Evolutionary conservation across 176 grass and related monocot species (phyloP).

Genomic region (Panicum miliaceum): DNA sequence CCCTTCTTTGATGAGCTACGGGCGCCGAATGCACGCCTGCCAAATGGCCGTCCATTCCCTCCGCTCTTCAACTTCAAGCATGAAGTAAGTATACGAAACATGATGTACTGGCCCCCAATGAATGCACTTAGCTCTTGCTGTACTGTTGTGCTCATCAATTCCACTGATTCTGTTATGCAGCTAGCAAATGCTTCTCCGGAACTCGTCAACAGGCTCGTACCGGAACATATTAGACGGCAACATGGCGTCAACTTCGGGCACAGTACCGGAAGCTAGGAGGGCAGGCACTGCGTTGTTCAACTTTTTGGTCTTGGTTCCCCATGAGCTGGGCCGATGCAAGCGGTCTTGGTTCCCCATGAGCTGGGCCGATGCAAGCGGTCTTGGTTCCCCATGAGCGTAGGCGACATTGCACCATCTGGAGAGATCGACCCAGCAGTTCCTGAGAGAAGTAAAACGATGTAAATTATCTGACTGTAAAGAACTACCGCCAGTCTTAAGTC

Average conservation of each 20-base stretch:
- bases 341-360: background rate
- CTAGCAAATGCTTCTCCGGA: conserved; percentile 71
- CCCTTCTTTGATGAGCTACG: conserved; percentile 91
- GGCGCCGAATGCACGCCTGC: conserved; percentile 74
- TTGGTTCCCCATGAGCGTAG: conserved; percentile 17
- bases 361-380: too few relatives aligned
- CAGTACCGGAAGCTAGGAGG: conserved; percentile 52
- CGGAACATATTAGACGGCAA: conserved; percentile 83
- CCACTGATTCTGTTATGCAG: conserved; percentile 50
- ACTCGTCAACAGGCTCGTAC: conserved; percentile 71
- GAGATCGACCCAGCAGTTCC: background rate
- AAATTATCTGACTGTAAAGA: conserved; percentile 59
- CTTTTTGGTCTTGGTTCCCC: conserved; percentile 39
- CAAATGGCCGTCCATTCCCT: conserved; percentile 81
- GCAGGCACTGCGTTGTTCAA: background rate
- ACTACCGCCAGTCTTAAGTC: conserved; percentile 38
- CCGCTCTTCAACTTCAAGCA: conserved; percentile 93
- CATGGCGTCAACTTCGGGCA: conserved; percentile 64
- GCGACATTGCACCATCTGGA: conserved; percentile 22
- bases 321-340: too few relatives aligned
- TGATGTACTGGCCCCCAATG: background rate
- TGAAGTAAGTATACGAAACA: conserved; percentile 60
- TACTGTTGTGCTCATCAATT: conserved; percentile 44
- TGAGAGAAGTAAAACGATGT: conserved; percentile 50
- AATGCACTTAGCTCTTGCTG: background rate